Evolutionary conservation across 1,284 basidiomycete species (phyloP).

Genomic region (Heterobasidion irregulare): DNA sequence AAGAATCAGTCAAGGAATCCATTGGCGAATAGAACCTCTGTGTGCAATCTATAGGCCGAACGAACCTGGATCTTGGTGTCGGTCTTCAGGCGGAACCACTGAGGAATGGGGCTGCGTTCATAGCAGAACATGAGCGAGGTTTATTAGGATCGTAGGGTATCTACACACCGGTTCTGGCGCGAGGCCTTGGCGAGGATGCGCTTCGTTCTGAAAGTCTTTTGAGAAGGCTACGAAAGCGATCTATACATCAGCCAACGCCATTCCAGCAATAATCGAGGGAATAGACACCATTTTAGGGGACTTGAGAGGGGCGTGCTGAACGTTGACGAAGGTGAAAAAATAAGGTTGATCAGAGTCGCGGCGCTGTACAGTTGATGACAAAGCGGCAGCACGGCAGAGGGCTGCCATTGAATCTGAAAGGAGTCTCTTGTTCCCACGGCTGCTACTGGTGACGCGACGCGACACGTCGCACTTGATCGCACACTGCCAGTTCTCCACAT

Average conservation of each 20-base stretch:
- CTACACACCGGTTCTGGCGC: constrained; percentile 87
- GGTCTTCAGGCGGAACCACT: constrained; percentile 98
- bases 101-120: constrained; percentile 77
- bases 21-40: too few species aligned
- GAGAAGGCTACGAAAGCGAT: constrained; percentile 67
- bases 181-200: constrained; percentile 93
- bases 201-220: constrained; percentile 97
- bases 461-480: constrained; percentile 1
- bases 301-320: constrained; percentile 16
- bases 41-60: background rate
- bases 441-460: background rate
- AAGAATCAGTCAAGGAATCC: background rate
- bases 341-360: constrained; percentile 21
- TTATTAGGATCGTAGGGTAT: background rate
- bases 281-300: constrained; percentile 4
- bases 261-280: background rate
- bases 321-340: constrained; percentile 22
- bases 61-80: constrained; percentile 91
- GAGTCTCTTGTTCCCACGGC: constrained; percentile 12
- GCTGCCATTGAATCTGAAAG: background rate
- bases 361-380: constrained; percentile 30
- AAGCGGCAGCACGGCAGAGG: constrained; percentile 14
- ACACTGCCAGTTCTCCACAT: background rate
- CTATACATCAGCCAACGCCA: background rate
- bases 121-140: constrained; percentile 1